A percentile compares a stretch with the other conserved stretches of the same genome.
These are phyloP conservation scores for Hymenotorrendiella dingleyae DNA, from an alignment of 2,329 filamentous ascomycete species.

Conservation along the genomic window DNA sequence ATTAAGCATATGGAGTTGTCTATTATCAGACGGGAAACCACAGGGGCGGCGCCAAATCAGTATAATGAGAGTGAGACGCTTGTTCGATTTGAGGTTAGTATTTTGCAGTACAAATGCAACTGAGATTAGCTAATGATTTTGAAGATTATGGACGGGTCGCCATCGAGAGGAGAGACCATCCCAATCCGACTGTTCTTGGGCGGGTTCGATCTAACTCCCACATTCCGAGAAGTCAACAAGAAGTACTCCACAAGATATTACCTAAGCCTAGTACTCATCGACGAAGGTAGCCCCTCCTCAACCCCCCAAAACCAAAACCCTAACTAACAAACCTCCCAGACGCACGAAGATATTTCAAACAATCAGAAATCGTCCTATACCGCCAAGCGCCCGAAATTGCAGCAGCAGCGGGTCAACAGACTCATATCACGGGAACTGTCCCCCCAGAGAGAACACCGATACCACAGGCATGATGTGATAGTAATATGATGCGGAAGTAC, in stretches of 20 bases:
- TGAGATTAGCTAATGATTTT: conserved; percentile 30
- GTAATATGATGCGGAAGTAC: background rate
- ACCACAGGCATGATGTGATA: conserved; percentile 11
- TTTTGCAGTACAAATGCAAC: background rate
- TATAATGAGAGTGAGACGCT: conserved; percentile 99
- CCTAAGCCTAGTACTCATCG: conserved; percentile 89
- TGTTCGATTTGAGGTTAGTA: conserved; percentile 80
- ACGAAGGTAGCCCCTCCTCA: conserved; percentile 60
- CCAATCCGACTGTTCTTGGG: conserved; percentile 95
- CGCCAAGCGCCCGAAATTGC: conserved; percentile 65
- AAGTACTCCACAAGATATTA: conserved; percentile 99
- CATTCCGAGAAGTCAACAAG: conserved; percentile 99
- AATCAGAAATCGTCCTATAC: conserved; percentile 96
- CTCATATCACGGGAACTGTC: conserved; percentile 29
- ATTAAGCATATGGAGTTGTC: conserved; percentile 99
- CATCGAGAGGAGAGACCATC: conserved; percentile 67
- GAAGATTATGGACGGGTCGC: conserved; percentile 41
- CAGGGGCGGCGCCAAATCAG: conserved; percentile 92
- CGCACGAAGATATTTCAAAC: conserved; percentile 96
- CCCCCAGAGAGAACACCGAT: conserved; percentile 26
- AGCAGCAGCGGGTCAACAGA: conserved; percentile 29
- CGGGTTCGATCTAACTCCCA: conserved; percentile 94
- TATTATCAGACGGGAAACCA: conserved; percentile 95
- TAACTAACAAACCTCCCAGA: conserved; percentile 46
- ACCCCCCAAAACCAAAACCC: background rate